Base-by-base conservation (phyloP, 192 early-diverging fungal species). In the Rhizophlyctis rosea region DNA sequence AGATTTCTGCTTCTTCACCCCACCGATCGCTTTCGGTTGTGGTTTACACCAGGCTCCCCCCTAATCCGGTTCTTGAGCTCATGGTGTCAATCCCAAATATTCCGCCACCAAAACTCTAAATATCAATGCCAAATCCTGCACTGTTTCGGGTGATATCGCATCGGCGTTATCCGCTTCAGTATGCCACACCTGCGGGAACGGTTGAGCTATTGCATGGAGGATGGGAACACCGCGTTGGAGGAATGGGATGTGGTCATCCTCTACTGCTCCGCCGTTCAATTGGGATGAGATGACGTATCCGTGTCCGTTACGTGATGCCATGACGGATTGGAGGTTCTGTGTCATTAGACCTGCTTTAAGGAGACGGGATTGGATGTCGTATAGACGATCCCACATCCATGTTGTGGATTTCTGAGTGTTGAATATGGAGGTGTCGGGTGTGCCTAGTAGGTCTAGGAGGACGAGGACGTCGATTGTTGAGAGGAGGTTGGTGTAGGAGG, bases 231-330 rank as follows among this genome's bases (percentile, higher is more conserved):
- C 87, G 23, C 84, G 76, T 21, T 80, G 29, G 33, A 90, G 33
- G 76, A 98, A 98, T 16, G 96, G 96, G 2, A 83, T 34, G 68
- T 98, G 93, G 68, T 98, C 96, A 64, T 98, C 96, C 25, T 87
- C 81, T 27, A 95, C 73, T 3, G 69, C 54, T 11, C 67, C 71
- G 34, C 69, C 75, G 3, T 54, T 61, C 30, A 64, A 30, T 32
- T 72, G 61, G 31, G 73, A 76, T 7, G 72, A 59, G 56, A 67
- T 64, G 59, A 73, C 72, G 47, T 68, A 75, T 2, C 65, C 65
- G 29, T 49, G 50, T 18, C 57, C 67, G 27, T 27, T 24, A 34
- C 35, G 14, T 25, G 16, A 34, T 5, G 31, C 25, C 35, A 59
- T 28, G 3, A n/a, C 49, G 9, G 18, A 36, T 16, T 31, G 50